Conservation (phyloP, 1,284 basidiomycete species). For the Ceratorhiza oryzae-sativae region DNA sequence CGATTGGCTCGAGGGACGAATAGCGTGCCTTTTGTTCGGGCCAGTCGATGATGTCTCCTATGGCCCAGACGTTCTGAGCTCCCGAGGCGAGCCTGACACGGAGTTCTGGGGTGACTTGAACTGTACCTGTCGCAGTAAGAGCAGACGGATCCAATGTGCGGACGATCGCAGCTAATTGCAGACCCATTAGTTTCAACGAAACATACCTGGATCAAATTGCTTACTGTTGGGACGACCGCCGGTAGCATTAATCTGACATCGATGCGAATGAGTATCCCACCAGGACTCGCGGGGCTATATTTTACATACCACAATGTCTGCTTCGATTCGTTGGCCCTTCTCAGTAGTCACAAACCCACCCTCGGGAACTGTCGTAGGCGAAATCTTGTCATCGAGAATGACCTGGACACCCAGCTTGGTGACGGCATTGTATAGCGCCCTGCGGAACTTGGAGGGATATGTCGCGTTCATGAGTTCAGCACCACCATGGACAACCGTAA, state of each 20-base stretch:
- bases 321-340: constrained; percentile 60
- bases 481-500: constrained; percentile 69
- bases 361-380: constrained; percentile 47
- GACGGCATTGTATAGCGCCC: constrained; percentile 55
- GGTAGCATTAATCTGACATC: constrained; percentile 3
- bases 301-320: constrained; percentile 65
- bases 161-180: neutral
- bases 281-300: neutral
- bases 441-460: constrained; percentile 65
- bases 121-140: constrained; percentile 6
- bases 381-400: constrained; percentile 63
- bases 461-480: constrained; percentile 61
- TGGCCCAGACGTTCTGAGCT: constrained; percentile 41
- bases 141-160: constrained; percentile 20
- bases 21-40: constrained; percentile 38
- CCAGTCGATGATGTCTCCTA: constrained; percentile 44
- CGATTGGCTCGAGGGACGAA: neutral
- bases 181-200: neutral
- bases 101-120: constrained; percentile 40
- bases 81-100: constrained; percentile 38
- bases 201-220: neutral
- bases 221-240: constrained; percentile 31
- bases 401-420: constrained; percentile 58
- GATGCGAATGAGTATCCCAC: neutral
- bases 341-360: constrained; percentile 55